Evolutionary conservation across 2,329 filamentous ascomycete genomes (phyloP).

Genomic region (Pseudocercospora ulei): DNA sequence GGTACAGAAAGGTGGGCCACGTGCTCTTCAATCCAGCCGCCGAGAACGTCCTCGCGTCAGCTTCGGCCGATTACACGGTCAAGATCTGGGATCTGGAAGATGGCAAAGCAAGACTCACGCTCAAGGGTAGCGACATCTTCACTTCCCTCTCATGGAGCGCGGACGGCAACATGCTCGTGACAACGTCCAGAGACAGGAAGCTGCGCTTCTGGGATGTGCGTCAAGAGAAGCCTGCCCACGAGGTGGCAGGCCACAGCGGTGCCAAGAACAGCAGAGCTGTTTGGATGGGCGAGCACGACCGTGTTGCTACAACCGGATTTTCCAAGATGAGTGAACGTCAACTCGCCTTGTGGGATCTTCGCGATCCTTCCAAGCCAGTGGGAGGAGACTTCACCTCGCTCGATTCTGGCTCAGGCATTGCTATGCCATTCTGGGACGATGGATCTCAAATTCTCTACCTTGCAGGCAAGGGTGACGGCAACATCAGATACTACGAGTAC

Average conservation of each 20-base stretch:
- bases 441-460: slow-evolving; percentile 91
- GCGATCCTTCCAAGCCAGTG: slow-evolving; percentile 67
- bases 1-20: slow-evolving; percentile 80
- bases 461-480: slow-evolving; percentile 95
- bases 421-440: slow-evolving; percentile 99
- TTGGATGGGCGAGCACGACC: slow-evolving; percentile 95
- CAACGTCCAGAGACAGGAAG: slow-evolving; percentile 96
- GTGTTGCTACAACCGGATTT: slow-evolving; percentile 92
- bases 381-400: slow-evolving; percentile 73
- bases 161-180: slow-evolving; percentile 73
- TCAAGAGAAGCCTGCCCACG: slow-evolving; percentile 78
- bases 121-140: slow-evolving; percentile 84
- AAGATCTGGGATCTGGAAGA: slow-evolving; percentile 92
- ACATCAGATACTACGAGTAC: slow-evolving; percentile 98
- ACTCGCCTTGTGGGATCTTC: slow-evolving; percentile 88
- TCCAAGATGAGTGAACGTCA: slow-evolving; percentile 97
- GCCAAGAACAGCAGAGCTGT: slow-evolving; percentile 96
- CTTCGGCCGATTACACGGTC: slow-evolving; percentile 87
- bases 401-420: slow-evolving; percentile 93
- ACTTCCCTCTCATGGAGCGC: slow-evolving; percentile 95
- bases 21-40: slow-evolving; percentile 96
- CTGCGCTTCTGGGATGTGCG: slow-evolving; percentile 94
- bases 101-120: slow-evolving; percentile 60
- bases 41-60: slow-evolving; percentile 87
- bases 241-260: slow-evolving; percentile 74